These are phyloP conservation scores for Ramaria rubella DNA, from an alignment of 768 basidiomycete species.

Conservation along the genomic window DNA sequence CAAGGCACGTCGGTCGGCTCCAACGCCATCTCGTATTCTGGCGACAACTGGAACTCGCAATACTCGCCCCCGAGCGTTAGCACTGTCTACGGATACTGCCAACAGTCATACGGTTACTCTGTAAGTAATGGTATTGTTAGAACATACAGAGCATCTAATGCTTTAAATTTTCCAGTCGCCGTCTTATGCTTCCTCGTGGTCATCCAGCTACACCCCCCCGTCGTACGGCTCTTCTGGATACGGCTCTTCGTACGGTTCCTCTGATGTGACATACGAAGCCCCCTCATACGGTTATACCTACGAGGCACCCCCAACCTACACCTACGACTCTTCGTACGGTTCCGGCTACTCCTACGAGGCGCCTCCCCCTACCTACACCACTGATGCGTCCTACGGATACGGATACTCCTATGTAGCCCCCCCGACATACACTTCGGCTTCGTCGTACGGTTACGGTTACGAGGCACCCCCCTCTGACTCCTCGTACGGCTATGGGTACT, in stretches of 20 bases:
- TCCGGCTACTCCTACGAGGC: neutral
- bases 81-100: neutral
- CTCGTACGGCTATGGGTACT: neutral
- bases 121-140: neutral
- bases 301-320: neutral
- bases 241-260: neutral
- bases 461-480: neutral
- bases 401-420: neutral
- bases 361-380: neutral
- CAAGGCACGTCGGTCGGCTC: neutral
- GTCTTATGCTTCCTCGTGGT: constrained; percentile 3
- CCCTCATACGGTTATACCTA: neutral
- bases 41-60: constrained; percentile 8
- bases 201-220: neutral
- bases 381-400: neutral
- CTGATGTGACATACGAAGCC: neutral
- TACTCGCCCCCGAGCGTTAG: constrained; percentile 2
- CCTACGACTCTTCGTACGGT: neutral
- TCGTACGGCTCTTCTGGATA: neutral
- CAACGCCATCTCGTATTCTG: constrained; percentile 5
- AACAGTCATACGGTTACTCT: constrained; percentile 5
- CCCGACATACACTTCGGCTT: neutral
- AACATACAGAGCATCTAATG: neutral
- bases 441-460: constrained; percentile 1
- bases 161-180: neutral